Evolutionary conservation across 139 green algal genomes (phyloP).

Genomic region (Parachlorella kessleri): DNA sequence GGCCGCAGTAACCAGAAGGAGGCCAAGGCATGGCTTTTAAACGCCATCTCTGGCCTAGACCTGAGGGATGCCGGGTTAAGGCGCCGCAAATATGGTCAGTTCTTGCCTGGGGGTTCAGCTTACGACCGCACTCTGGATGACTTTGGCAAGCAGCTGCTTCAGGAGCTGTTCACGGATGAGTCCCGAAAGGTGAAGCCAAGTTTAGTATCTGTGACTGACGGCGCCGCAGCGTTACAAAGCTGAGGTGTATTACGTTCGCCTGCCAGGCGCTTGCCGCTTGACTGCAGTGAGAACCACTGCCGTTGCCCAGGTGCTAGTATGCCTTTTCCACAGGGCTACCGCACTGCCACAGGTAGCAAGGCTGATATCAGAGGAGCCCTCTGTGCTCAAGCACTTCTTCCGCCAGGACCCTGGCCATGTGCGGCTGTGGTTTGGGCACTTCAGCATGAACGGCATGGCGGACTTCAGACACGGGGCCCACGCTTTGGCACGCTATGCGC

Average conservation of each 20-base stretch:
- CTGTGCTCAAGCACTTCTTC: conserved; percentile 23
- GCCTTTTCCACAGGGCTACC: background rate
- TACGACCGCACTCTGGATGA: background rate
- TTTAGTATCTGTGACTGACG: background rate
- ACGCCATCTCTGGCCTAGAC: background rate
- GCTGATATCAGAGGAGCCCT: conserved; percentile 13
- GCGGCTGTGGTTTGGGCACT: conserved; percentile 61
- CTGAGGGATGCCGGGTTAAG: background rate
- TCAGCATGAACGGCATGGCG: conserved; percentile 51
- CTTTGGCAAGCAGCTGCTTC: background rate
- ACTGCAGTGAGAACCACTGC: background rate
- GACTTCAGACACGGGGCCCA: conserved; percentile 61
- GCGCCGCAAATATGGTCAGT: background rate
- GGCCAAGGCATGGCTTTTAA: background rate
- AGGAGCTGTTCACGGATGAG: background rate
- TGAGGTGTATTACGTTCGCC: too few species aligned
- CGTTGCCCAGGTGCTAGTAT: background rate
- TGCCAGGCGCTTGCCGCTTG: background rate
- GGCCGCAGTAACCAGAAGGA: background rate
- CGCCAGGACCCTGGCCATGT: conserved; percentile 3
- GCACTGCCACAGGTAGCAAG: conserved; percentile 8
- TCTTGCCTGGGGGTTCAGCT: background rate
- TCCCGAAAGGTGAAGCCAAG: background rate
- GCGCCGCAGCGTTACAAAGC: too few species aligned
- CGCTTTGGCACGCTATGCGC: conserved; percentile 63